Evolutionary conservation across 345 rosid genomes (phyloP), one percentile per base, ranked within the genome.

Genomic region (Eucalyptus cloeziana): DNA sequence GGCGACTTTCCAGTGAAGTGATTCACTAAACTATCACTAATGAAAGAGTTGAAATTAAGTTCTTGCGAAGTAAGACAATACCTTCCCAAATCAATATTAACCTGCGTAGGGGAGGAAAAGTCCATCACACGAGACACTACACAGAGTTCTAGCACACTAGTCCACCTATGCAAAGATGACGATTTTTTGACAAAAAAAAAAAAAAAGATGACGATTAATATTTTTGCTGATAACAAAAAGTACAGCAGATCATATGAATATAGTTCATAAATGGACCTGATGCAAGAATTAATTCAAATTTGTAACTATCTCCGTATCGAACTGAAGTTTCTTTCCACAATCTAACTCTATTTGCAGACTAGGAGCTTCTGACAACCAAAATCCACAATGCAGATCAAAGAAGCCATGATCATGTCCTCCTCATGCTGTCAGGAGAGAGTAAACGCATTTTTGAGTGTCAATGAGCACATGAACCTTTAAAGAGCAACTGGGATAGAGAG

Each of bases 331-430:
- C 94, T 94, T 97, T 88, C 93, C 95, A 90, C 98, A 97, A 89
- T 96, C 99, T 89, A 94, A 89, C 90, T 97, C 99, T 95, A 95
- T 91, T 92, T 94, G 96, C 98, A 97, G 91, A 96, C 95, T 86
- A 97, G 93, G 90, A 95, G 95, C 94, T 94, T 96, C 93, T 95
- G 94, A 89, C 97, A 96, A 89, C 94, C 98, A 89, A 89, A 91
- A 90, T 93, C 96, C 93, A 96, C 91, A 25, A 93, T 95, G 95
- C 99, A 95, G 92, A 96, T 97, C 93, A 97, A 90, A 85, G 99
- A 97, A 79, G 94, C 91, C 98, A 96, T 93, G 94, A 95, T 96
- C 91, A 96, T 93, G 90, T 94, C 97, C 92, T 94, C 93, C 87
- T 96, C 99, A 90, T 91, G 24, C 99, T 96, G 93, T 90, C 89